Conservation (phyloP, 768 basidiomycete genomes). For the Hygrophorus russula region DNA sequence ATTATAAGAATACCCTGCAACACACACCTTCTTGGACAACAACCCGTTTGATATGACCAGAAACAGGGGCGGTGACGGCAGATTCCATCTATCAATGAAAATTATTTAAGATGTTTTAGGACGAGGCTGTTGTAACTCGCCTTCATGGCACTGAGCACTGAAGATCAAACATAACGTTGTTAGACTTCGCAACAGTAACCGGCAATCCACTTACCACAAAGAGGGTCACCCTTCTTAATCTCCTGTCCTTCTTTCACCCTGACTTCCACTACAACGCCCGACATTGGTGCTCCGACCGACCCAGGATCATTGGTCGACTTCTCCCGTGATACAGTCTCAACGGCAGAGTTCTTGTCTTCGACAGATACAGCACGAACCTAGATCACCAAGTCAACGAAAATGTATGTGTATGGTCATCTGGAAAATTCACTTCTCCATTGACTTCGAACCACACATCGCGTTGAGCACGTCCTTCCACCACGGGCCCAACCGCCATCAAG, state of each 20-base stretch:
- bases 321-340: constrained; percentile 90
- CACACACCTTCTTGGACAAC: constrained; percentile 72
- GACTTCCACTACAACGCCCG: constrained; percentile 96
- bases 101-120: constrained; percentile 11
- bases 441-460: constrained; percentile 99
- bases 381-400: constrained; percentile 11
- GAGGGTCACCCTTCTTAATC: constrained; percentile 96
- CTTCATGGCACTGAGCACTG: constrained; percentile 97
- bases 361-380: constrained; percentile 91
- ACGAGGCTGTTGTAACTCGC: constrained; percentile 26
- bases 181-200: constrained; percentile 6
- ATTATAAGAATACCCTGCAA: constrained; percentile 1
- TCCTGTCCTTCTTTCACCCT: constrained; percentile 96
- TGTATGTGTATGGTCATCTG: constrained; percentile 2
- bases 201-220: constrained; percentile 55
- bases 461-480: constrained; percentile 84
- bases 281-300: constrained; percentile 96
- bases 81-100: constrained; percentile 78
- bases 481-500: constrained; percentile 89
- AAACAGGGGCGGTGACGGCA: constrained; percentile 91
- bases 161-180: constrained; percentile 12
- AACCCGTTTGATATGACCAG: constrained; percentile 92
- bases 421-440: constrained; percentile 70
- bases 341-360: constrained; percentile 95
- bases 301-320: constrained; percentile 90